These are phyloP conservation scores for Mycena sp. DNA, from an alignment of 1,284 basidiomycete species.

Conservation along the genomic window DNA sequence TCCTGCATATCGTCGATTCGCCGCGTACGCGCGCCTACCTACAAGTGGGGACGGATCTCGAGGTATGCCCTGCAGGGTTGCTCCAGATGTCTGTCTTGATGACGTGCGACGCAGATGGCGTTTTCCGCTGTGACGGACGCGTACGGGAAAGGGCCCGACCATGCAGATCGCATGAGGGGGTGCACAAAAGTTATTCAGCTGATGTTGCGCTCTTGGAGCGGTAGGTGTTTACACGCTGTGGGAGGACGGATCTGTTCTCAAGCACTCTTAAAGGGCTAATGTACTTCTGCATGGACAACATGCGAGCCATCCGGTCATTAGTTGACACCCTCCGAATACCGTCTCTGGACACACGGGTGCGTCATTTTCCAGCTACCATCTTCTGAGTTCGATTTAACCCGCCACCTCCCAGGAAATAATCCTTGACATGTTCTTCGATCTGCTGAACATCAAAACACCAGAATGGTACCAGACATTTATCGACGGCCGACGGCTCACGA, in stretches of 20 bases:
- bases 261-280: conserved; percentile 68
- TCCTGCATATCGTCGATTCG: conserved; percentile 88
- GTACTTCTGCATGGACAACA: conserved; percentile 93
- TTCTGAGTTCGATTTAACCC: not conserved
- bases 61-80: conserved; percentile 62
- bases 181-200: conserved; percentile 84
- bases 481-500: conserved; percentile 85
- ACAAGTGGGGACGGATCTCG: conserved; percentile 87
- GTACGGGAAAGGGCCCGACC: conserved; percentile 83
- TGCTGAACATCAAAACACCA: conserved; percentile 91
- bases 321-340: conserved; percentile 91
- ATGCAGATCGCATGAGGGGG: conserved; percentile 81
- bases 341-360: conserved; percentile 84
- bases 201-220: conserved; percentile 94
- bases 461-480: conserved; percentile 93
- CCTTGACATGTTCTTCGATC: conserved; percentile 92
- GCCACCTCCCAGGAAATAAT: conserved; percentile 77
- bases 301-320: conserved; percentile 85
- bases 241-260: conserved; percentile 47
- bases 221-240: conserved; percentile 55
- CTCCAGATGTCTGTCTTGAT: conserved; percentile 12
- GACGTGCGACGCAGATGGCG: conserved; percentile 66
- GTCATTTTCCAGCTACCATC: conserved; percentile 32
- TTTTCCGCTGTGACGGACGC: conserved; percentile 91
- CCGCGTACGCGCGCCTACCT: conserved; percentile 87